Base-by-base conservation (phyloP, 2,329 filamentous ascomycete genomes). In the Colletotrichum aenigma region DNA sequence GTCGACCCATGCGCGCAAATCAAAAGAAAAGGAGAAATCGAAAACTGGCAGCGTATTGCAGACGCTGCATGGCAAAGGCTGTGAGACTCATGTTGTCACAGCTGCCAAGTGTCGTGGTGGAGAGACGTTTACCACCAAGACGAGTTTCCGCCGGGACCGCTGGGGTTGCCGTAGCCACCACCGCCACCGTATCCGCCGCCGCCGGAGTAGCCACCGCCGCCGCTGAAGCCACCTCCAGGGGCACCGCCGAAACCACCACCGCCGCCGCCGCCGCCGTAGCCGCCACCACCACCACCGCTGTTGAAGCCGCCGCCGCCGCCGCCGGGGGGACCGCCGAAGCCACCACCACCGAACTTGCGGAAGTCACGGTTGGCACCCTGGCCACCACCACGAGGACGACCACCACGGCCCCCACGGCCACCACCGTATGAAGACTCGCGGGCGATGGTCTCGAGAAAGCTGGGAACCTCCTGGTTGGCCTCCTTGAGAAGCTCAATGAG, bases 401-500 rank as follows among this genome's bases (percentile, higher is more conserved):
- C 90, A 78, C 94, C 91, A 65, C 91, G 87, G 75, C 93, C 89
- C 71, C 93, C 86, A 71, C 93, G 87, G 65, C 93, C 86, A 64
- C 94, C 94, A 74, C 95, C 95, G 80, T 92, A 98, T 81, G 94
- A 94, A 78, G 95, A 94, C 88, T 99, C 97, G 78, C 97, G 96
- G 81, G 97, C 96, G 87, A 99, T 98, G 83, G 94, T 97, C 91
- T 99, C 97, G 76, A 99, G 91, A 92, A 98, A 99, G 64, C 91
- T 85, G 36, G 97, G 97, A 78, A 98, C 92, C 83, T 99, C 97
- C 87, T 99, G 97, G 89, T 99, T 98, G 79, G 97, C 97, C 87
- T 99, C 97, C 91, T 98, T 98, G 80, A 99, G 92, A 32, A 99
- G 93, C n/a, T 99, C 97, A 81, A 99, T 92, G 77, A 99, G 93